Evolutionary conservation across 495 filamentous ascomycete species (phyloP), one percentile per base, ranked within the genome.

Genomic region (Baudoinia panamericana): DNA sequence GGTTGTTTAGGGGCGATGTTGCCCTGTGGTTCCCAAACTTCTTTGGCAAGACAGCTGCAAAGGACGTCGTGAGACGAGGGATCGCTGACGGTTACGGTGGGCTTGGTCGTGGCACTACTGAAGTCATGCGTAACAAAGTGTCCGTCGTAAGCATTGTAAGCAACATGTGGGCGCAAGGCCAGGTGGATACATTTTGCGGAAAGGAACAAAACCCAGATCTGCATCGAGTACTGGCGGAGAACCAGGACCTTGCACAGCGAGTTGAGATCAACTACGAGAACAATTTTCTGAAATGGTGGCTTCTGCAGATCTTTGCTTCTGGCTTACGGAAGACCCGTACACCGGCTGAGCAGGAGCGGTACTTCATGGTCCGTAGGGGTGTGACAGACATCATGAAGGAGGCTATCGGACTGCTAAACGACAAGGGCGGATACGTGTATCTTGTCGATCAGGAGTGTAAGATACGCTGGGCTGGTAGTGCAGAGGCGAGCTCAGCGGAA

Each of bases 1-100:
- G 73, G 4, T 65, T 84, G 23, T 94, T 95, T 67, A 75, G 73
- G 36, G 63, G 64, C 39, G 80, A 84, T 22, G 67, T 72, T 8
- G 74, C 87, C 11, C 74, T 93, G 22, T 94, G 78, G 65, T 95
- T 99, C 68, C 92, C 90, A 20, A 99, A 99, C 61, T 62, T 99
- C 29, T 63, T 68, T 51, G 90, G 90, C 4, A 66, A 66, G 27
- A 94, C 90, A 3, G 67, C 95, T 7, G 62, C 65, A 7, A 22
- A 15, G 22, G 33, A 24, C 0, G 56, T 16, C n/a, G 36, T 19
- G 17, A 15, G 61, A 52, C 68, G 56, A 50, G 38, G 21, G 6
- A 2, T 7, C 4, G 35, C 26, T 16, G 48, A 52, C 36, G 48
- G 48, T 27, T 47, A 47, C 39, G 33, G 44, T 2, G 48, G 48